Percentiles rank a stretch among this genome's conserved stretches.
Evolutionary conservation across 2,329 filamentous ascomycete genomes (phyloP).

Genomic region (Malbranchea zuffiana): DNA sequence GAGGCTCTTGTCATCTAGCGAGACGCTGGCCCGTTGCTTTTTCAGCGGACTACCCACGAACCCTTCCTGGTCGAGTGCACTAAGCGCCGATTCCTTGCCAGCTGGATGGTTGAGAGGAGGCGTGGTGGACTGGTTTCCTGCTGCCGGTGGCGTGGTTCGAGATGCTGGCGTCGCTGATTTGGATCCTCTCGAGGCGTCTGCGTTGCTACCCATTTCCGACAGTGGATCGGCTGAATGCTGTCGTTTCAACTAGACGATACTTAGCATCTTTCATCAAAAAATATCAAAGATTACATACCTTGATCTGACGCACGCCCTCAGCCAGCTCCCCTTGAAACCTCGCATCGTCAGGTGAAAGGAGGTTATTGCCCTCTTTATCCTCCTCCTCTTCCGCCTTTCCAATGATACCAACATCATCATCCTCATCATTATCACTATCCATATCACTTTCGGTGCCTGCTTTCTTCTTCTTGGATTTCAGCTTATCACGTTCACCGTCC

Average conservation of each 20-base stretch:
- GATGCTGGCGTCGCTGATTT: slow-evolving; percentile 32
- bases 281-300: slow-evolving; percentile 36
- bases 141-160: slow-evolving; percentile 27
- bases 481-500: slow-evolving; percentile 46
- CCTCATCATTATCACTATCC: slow-evolving; percentile 68
- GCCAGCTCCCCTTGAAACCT: slow-evolving; percentile 50
- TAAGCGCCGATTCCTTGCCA: slow-evolving; percentile 13
- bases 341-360: slow-evolving; percentile 52
- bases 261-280: slow-evolving; percentile 2
- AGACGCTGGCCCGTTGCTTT: slow-evolving; percentile 37
- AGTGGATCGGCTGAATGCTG: slow-evolving; percentile 52
- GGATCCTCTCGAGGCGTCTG: slow-evolving; percentile 30
- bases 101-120: slow-evolving; percentile 21
- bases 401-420: slow-evolving; percentile 51
- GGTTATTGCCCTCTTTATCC: slow-evolving; percentile 36
- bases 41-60: slow-evolving; percentile 39
- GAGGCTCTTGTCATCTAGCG: slow-evolving; percentile 32
- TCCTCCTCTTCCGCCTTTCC: slow-evolving; percentile 54
- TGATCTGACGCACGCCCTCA: slow-evolving; percentile 55
- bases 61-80: slow-evolving; percentile 22
- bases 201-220: slow-evolving; percentile 26
- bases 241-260: slow-evolving; percentile 48
- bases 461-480: slow-evolving; percentile 53
- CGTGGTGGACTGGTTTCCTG: slow-evolving; percentile 25
- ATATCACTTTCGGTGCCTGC: slow-evolving; percentile 49